Base-by-base conservation (phyloP, 2,329 filamentous ascomycete genomes). In the Phaeomoniella chlamydospora region DNA sequence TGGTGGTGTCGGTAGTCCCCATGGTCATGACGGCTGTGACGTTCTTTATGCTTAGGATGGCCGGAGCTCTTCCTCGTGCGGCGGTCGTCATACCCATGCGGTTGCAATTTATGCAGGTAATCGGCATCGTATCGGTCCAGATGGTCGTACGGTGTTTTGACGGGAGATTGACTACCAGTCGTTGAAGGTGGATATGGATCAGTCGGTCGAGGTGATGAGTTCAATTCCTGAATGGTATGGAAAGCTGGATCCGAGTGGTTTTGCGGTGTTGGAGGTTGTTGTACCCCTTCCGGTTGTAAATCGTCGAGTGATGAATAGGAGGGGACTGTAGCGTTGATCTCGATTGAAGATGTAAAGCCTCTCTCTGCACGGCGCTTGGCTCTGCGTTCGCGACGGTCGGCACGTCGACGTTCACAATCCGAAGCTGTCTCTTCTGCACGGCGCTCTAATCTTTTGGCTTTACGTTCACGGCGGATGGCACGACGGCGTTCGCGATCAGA, bases 341-440 rank as follows among this genome's bases (percentile, higher is more conserved):
- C 18, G 16, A 34, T 17, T 17, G 32, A 17, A 34, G 32, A 34
- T 17, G 17, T 17, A 34, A 12, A 16, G 6, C 6, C 32, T 34
- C 32, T 34, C 32, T 34, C 18, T 17, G 32, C 32, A 17, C 13
- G 32, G 32, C 32, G 32, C 30, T 34, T 34, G 10, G 32, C 32
- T 18, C 32, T 34, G 15, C 32, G 15, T 18, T 34, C 32, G 16
- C 32, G 32, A 17, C 32, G 32, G 16, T 17, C 14, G 18, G 32
- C 13, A 18, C 32, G 32, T 18, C 32, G 32, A 18, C 32, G 32
- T 18, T 34, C 32, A 17, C 16, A 18, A 34, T 34, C 32, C 16
- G 32, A 34, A 16, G 32, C 32, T 34, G 32, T 34, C 32, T 34
- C 32, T 6, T 34, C 32, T 34, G 15, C 32, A 34, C n/a, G 22